Conservation (phyloP, 2,329 filamentous ascomycete genomes). For the Phialocephala subalpina region DNA sequence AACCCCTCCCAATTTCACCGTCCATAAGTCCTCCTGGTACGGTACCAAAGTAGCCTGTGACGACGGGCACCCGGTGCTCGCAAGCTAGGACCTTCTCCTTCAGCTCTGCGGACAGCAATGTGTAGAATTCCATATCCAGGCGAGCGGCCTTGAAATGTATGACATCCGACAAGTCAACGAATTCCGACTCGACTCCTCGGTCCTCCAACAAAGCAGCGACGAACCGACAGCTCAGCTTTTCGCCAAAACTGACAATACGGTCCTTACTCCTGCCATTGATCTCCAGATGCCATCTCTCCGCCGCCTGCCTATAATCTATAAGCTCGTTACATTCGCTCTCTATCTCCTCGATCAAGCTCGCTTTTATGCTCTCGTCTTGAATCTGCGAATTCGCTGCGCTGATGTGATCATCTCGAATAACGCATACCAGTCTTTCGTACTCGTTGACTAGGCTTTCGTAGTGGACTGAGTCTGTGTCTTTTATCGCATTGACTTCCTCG, state of each 20-base stretch:
- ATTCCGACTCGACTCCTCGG: slow-evolving; percentile 82
- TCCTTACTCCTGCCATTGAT: slow-evolving; percentile 83
- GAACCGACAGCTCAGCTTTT: slow-evolving; percentile 93
- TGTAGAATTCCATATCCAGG: slow-evolving; percentile 75
- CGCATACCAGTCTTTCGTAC: slow-evolving; percentile 78
- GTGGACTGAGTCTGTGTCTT: slow-evolving; percentile 60
- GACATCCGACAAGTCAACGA: slow-evolving; percentile 86
- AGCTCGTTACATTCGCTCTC: slow-evolving; percentile 83
- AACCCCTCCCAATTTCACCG: slow-evolving; percentile 89
- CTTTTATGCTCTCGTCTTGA: slow-evolving; percentile 61
- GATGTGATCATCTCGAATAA: slow-evolving; percentile 85
- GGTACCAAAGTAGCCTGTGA: slow-evolving; percentile 94
- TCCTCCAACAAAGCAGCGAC: slow-evolving; percentile 88
- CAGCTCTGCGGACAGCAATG: slow-evolving; percentile 66
- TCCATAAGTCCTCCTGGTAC: slow-evolving; percentile 91
- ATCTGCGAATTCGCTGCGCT: slow-evolving; percentile 73
- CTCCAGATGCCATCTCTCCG: slow-evolving; percentile 73
- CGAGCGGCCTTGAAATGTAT: slow-evolving; percentile 71
- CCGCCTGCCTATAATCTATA: slow-evolving; percentile 73
- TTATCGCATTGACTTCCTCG: slow-evolving; percentile 59
- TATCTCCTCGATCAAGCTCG: slow-evolving; percentile 70
- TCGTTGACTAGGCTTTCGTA: slow-evolving; percentile 61
- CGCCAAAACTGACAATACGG: slow-evolving; percentile 91
- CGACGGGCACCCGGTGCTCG: slow-evolving; percentile 73
- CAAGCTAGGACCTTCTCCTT: slow-evolving; percentile 71